A percentile compares a stretch with the other conserved stretches of the same genome.
phyloP scores from a whole-genome alignment of 129 eudicot genomes.

The Sambucus nigra region DNA sequence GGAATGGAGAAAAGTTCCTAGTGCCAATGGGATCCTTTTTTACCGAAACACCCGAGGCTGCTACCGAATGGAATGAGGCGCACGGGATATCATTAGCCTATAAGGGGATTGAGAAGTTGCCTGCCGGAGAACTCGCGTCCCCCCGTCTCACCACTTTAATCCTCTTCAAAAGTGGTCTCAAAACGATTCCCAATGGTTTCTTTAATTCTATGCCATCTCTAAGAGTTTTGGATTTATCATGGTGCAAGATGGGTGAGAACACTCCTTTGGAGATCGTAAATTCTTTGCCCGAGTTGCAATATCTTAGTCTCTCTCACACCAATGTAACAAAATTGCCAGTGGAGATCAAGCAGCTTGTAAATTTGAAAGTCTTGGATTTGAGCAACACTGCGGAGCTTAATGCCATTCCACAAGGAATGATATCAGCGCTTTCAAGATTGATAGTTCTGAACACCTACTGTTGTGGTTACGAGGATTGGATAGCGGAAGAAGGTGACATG shows the following conservation, averaged over 20 bases:
- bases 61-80: constrained; percentile 2
- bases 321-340: constrained; percentile 3
- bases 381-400: constrained; percentile 4
- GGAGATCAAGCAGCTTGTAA: not conserved
- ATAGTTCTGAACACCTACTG: constrained; percentile 3
- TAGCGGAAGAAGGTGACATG: not conserved
- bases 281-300: not conserved
- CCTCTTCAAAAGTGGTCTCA: constrained; percentile 6
- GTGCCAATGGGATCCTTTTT: not conserved
- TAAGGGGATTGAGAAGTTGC: not conserved
- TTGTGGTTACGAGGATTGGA: constrained; percentile 2
- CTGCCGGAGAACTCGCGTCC: not conserved
- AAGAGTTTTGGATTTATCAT: not conserved
- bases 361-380: not conserved
- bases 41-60: constrained; percentile 4
- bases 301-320: constrained; percentile 2
- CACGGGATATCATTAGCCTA: not conserved
- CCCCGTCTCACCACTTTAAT: not conserved
- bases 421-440: not conserved
- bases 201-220: constrained; percentile 1
- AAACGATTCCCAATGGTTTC: not conserved
- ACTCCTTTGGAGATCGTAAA: not conserved
- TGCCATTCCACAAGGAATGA: not conserved
- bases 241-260: not conserved
- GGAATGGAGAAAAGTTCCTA: not conserved